Percentiles rank a stretch among this genome's conserved stretches.
phyloP scores from a whole-genome alignment of 345 rosid species.

The Camelina neglecta region DNA sequence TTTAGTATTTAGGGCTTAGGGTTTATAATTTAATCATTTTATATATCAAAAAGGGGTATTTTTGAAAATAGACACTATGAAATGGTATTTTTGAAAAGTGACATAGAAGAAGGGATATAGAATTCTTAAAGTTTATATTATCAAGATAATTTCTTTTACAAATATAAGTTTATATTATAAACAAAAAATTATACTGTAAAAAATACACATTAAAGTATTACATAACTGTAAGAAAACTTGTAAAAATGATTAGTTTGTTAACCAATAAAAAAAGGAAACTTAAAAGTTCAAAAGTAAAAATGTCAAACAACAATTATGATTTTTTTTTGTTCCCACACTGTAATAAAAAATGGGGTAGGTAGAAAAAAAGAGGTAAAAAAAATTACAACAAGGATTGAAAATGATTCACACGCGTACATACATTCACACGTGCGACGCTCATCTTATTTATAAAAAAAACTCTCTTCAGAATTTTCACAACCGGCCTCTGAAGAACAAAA shows the following conservation, averaged over 20 bases:
- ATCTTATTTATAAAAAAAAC: slow-evolving; percentile 31
- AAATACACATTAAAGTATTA: not conserved
- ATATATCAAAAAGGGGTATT: too few relatives aligned
- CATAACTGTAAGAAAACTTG: not conserved
- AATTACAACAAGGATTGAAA: not conserved
- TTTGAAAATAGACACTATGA: too few relatives aligned
- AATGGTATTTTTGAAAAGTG: too few relatives aligned
- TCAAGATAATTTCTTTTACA: too few relatives aligned
- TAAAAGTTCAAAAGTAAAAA: slow-evolving; percentile 6
- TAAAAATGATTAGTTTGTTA: not conserved
- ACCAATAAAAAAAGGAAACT: not conserved
- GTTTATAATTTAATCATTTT: too few relatives aligned
- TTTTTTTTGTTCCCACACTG: not conserved
- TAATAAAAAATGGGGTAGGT: not conserved
- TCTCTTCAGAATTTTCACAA: not conserved
- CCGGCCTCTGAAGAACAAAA: slow-evolving; percentile 24
- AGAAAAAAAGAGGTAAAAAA: not conserved
- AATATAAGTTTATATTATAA: not conserved
- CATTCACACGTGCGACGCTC: slow-evolving; percentile 26
- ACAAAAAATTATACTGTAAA: not conserved
- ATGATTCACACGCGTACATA: slow-evolving; percentile 22
- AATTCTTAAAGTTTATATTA: too few relatives aligned
- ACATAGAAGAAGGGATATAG: too few relatives aligned
- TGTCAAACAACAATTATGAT: slow-evolving; percentile 3
- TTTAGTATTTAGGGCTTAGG: too few relatives aligned